phyloP scores from a whole-genome alignment of 352 stramenopile genomes.

The Globisporangium parvum region DNA sequence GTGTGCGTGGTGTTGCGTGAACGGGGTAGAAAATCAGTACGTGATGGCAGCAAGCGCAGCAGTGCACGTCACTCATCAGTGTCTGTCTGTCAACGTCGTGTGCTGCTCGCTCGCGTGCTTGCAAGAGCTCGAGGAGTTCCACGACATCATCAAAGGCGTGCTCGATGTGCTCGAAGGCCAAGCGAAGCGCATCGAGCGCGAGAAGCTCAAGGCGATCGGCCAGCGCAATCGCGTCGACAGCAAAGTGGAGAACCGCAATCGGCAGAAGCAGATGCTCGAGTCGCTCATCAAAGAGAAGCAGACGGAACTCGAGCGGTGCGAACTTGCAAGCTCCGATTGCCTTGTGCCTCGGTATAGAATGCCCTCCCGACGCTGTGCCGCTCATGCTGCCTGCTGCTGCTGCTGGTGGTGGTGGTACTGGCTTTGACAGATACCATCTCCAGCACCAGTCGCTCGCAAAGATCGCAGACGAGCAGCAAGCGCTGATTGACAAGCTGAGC shows the following conservation, averaged over 20 bases:
- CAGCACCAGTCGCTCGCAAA: slow-evolving; percentile 73
- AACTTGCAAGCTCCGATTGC: not conserved
- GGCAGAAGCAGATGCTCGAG: slow-evolving; percentile 76
- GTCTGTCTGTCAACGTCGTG: too few species aligned
- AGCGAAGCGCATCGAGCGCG: slow-evolving; percentile 69
- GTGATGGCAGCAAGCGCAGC: too few species aligned
- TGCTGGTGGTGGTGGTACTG: slow-evolving; percentile 7
- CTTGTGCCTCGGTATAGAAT: not conserved
- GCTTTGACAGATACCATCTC: slow-evolving; percentile 50
- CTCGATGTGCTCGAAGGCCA: slow-evolving; percentile 76
- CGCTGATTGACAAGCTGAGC: slow-evolving; percentile 82
- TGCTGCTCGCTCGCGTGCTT: not conserved
- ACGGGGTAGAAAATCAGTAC: too few species aligned
- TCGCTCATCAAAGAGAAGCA: slow-evolving; percentile 80
- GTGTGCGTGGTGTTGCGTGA: not conserved
- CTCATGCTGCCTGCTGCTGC: not conserved
- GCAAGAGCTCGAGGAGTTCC: slow-evolving; percentile 77
- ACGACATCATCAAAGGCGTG: slow-evolving; percentile 75
- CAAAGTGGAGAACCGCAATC: slow-evolving; percentile 78
- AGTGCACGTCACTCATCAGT: too few species aligned
- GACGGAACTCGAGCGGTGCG: slow-evolving; percentile 67
- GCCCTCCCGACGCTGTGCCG: not conserved
- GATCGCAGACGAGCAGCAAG: slow-evolving; percentile 75
- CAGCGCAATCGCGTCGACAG: slow-evolving; percentile 77
- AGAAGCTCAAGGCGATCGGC: slow-evolving; percentile 82